These are phyloP conservation scores for Pterocarpus santalinus DNA, from an alignment of 306 rosid species.

Conservation along the genomic window DNA sequence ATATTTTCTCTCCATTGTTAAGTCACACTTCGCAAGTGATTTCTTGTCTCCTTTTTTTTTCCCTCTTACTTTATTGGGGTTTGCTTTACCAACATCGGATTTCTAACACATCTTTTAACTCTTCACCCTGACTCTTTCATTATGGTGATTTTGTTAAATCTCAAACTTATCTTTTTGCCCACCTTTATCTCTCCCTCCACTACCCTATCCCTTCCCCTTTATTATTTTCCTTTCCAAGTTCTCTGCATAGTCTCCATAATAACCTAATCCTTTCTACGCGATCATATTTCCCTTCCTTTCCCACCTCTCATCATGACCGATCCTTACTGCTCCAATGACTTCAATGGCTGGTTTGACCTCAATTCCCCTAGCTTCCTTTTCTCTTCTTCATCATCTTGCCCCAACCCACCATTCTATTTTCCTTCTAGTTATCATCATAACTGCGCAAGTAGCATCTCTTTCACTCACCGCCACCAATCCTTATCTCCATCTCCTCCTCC, in stretches of 20 bases:
- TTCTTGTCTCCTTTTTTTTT: constrained; percentile 60
- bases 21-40: constrained; percentile 75
- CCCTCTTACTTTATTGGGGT: constrained; percentile 49
- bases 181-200: constrained; percentile 38
- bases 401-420: constrained; percentile 50
- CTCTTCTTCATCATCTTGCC: constrained; percentile 55
- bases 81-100: constrained; percentile 65
- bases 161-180: constrained; percentile 50
- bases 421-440: constrained; percentile 47
- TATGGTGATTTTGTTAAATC: constrained; percentile 58
- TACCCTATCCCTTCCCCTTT: constrained; percentile 38
- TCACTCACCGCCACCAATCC: constrained; percentile 21
- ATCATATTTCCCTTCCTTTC: not conserved
- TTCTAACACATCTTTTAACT: constrained; percentile 47
- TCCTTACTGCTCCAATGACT: constrained; percentile 63
- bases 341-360: constrained; percentile 66
- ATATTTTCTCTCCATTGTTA: constrained; percentile 61
- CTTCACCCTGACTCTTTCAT: constrained; percentile 45
- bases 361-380: constrained; percentile 48
- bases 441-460: constrained; percentile 35
- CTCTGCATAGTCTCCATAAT: no score
- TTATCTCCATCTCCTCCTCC: constrained; percentile 19
- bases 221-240: constrained; percentile 1
- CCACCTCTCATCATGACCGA: constrained; percentile 66
- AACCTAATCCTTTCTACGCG: no score